Conservation (phyloP, 73 alveolate genomes). For the Durusdinium trenchii region DNA sequence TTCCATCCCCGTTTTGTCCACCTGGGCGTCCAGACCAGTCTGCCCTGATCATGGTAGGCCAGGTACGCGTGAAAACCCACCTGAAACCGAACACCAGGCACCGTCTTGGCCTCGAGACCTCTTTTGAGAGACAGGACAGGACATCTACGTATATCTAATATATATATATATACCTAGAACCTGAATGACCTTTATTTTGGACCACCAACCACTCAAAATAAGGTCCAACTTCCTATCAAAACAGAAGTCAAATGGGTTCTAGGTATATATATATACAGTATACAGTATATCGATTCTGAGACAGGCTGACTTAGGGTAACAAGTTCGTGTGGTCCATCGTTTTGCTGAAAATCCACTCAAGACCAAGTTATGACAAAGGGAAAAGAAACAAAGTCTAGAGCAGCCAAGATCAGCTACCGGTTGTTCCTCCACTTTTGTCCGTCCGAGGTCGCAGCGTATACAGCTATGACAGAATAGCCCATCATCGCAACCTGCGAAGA, state of each 20-base stretch:
- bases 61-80: conserved; percentile 87
- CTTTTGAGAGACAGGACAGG: background rate
- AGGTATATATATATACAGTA: too few species aligned
- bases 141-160: background rate
- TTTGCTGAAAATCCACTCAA: too few species aligned
- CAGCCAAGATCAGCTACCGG: too few species aligned
- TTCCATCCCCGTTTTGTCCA: background rate
- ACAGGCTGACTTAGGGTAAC: too few species aligned
- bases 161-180: background rate
- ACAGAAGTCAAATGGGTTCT: background rate
- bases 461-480: background rate
- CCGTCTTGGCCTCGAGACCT: background rate
- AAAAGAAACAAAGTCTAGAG: too few species aligned
- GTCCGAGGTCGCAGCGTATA: background rate
- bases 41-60: conserved; percentile 70
- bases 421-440: background rate
- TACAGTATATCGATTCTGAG: too few species aligned
- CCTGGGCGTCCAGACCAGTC: conserved; percentile 30
- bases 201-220: too few species aligned
- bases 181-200: too few species aligned
- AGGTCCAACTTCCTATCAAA: background rate
- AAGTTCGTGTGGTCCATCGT: too few species aligned
- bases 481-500: background rate
- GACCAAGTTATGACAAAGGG: too few species aligned
- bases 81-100: background rate